Evolutionary conservation across 345 rosid genomes (phyloP).

Genomic region (Erucastrum elatum): DNA sequence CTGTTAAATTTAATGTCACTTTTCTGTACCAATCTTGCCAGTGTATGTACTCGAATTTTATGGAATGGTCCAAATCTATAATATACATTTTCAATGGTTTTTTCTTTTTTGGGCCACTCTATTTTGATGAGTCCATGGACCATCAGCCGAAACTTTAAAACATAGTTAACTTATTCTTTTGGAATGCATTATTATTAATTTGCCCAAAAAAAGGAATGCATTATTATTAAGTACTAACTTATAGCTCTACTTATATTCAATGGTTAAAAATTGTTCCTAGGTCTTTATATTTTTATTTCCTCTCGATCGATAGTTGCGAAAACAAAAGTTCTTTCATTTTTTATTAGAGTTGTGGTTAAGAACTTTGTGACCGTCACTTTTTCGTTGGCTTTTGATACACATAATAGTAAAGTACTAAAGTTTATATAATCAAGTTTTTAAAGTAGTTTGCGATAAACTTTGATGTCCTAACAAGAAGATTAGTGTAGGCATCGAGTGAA

Average conservation of each 20-base stretch:
- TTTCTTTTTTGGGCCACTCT: constrained; percentile 24
- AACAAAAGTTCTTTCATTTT: constrained; percentile 7
- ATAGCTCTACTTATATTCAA: too few species aligned
- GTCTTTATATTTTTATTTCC: neutral
- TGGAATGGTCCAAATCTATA: constrained; percentile 15
- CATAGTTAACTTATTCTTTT: neutral
- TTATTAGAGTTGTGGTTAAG: neutral
- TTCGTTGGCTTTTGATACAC: neutral
- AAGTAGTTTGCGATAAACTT: neutral
- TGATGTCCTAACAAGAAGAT: neutral
- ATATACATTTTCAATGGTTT: neutral
- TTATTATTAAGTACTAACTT: too few species aligned
- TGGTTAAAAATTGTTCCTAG: too few species aligned
- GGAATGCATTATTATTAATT: neutral
- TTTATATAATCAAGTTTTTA: neutral
- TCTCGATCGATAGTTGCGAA: neutral
- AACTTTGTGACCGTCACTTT: neutral
- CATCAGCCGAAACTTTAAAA: constrained; percentile 14
- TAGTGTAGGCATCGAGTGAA: neutral
- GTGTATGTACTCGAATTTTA: constrained; percentile 5
- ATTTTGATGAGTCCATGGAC: constrained; percentile 20
- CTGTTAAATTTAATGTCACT: neutral
- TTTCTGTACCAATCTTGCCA: constrained; percentile 17
- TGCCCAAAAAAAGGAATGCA: too few species aligned
- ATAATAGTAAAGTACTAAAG: neutral